Evolutionary conservation across 2,329 filamentous ascomycete species (phyloP).

Genomic region (Coniochaeta sp.): DNA sequence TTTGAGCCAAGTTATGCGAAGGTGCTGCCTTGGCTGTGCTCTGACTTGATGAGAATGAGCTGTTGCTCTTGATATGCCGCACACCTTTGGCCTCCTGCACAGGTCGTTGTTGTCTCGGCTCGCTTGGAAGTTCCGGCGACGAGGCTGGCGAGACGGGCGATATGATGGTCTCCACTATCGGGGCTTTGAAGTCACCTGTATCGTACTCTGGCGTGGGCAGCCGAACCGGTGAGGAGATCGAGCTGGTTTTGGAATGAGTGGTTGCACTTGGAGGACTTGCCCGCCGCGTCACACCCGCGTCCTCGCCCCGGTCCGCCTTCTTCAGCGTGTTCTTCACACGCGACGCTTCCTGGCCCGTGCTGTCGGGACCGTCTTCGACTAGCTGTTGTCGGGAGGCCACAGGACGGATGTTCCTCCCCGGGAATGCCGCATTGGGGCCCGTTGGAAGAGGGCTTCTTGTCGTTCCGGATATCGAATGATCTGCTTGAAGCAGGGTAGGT

Average conservation of each 20-base stretch:
- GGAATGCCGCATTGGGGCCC: constrained; percentile 14
- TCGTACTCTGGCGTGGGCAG: constrained; percentile 44
- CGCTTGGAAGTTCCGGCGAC: constrained; percentile 29
- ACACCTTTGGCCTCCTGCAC: constrained; percentile 10
- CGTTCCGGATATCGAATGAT: constrained; percentile 4
- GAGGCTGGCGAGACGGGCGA: constrained; percentile 39
- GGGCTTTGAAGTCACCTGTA: constrained; percentile 31
- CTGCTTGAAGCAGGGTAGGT: constrained; percentile 11
- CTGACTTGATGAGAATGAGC: background rate
- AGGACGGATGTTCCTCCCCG: constrained; percentile 23
- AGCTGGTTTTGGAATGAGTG: constrained; percentile 4
- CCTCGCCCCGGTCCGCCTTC: background rate
- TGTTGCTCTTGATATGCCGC: constrained; percentile 12
- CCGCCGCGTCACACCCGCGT: background rate
- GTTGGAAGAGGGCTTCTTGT: constrained; percentile 10
- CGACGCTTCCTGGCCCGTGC: constrained; percentile 20
- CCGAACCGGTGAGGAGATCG: constrained; percentile 13
- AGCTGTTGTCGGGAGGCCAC: constrained; percentile 13
- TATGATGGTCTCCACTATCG: constrained; percentile 26
- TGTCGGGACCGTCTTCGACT: constrained; percentile 9
- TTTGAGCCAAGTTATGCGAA: background rate
- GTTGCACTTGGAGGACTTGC: background rate
- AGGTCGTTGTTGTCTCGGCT: constrained; percentile 6
- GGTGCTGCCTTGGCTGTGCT: background rate
- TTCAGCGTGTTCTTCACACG: constrained; percentile 16